Evolutionary conservation across 2,329 filamentous ascomycete genomes (phyloP), one percentile per base, ranked within the genome.

Genomic region (Hypoxylon sp.): DNA sequence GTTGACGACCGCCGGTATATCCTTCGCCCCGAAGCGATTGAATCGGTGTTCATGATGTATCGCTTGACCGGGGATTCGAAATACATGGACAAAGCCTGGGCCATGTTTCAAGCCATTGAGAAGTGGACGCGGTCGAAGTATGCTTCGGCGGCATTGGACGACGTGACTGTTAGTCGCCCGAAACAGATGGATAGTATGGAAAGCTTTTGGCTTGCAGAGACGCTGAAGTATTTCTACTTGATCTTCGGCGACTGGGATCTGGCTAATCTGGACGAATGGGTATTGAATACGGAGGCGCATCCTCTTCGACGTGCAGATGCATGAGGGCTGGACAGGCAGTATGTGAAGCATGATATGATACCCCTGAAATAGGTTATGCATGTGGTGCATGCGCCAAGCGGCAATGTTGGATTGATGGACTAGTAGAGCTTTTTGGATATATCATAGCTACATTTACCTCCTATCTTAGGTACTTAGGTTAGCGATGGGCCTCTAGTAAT

Each of bases 41-140:
- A 95, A 81, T 92, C 89, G 13, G 87, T 96, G 3, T 95, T 93
- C 78, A 87, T 93, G 75, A 88, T 95, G 83, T 93, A 91, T 77
- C 87, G 92, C 63, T 83, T 93, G 65, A 93, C 91, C 0, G 92
- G 91, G 27, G 88, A 92, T 69, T 72, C 83, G 1, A 81, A 83
- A 53, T 91, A 89, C 85, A 88, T 88, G 75, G 86, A 91, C 64
- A 89, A 89, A 75, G 92, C 91, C 1, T 93, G 92, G 92, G 82
- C 83, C 61, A 93, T 94, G 91, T 93, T 93, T 76, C 77, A 86
- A 60, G 85, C 87, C 7, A 84, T 94, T 35, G 82, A 88, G 63
- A 83, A 83, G 72, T 82, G 87, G 72, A 92, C 91, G 11, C 83
- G 84, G 27, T 89, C 91, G 0, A 80, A 85, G 3, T 83, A 88